A percentile compares a stretch with the other conserved stretches of the same genome.
Evolutionary conservation across 1,284 basidiomycete genomes (phyloP).

Genomic region (Malassezia dermatis): DNA sequence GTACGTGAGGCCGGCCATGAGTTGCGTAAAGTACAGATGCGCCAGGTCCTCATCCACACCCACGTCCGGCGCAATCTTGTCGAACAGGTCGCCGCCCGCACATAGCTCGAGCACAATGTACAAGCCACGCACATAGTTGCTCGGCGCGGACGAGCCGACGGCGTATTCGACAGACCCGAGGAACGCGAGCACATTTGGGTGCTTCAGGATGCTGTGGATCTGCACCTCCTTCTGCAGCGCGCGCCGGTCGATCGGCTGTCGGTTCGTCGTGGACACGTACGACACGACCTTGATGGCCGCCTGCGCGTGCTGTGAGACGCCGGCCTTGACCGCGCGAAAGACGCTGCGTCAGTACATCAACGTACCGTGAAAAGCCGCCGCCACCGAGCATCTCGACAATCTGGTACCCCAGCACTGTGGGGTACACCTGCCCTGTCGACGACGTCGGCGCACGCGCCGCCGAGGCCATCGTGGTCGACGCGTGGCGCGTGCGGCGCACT

Average conservation of each 20-base stretch:
- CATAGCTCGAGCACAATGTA: slow-evolving; percentile 91
- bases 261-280: slow-evolving; percentile 27
- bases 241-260: slow-evolving; percentile 41
- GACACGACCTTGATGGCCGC: slow-evolving; percentile 47
- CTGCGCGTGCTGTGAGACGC: slow-evolving; percentile 24
- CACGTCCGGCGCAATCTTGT: slow-evolving; percentile 82
- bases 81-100: slow-evolving; percentile 87
- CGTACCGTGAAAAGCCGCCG: slow-evolving; percentile 36
- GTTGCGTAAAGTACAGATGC: slow-evolving; percentile 80
- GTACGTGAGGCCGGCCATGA: slow-evolving; percentile 65
- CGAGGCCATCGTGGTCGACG: neutral
- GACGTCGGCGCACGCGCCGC: slow-evolving; percentile 27
- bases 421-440: slow-evolving; percentile 40
- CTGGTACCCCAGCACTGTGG: slow-evolving; percentile 36
- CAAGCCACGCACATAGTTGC: slow-evolving; percentile 52
- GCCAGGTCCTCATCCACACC: slow-evolving; percentile 79
- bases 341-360: slow-evolving; percentile 23
- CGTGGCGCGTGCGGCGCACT: neutral
- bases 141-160: slow-evolving; percentile 23
- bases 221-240: slow-evolving; percentile 72
- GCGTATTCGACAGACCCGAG: slow-evolving; percentile 54
- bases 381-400: slow-evolving; percentile 44
- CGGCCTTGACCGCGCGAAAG: slow-evolving; percentile 37
- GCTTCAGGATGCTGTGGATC: slow-evolving; percentile 72
- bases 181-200: slow-evolving; percentile 74